Base-by-base conservation (phyloP, 805 yeast species). In the Danielozyma ontarioensis region DNA sequence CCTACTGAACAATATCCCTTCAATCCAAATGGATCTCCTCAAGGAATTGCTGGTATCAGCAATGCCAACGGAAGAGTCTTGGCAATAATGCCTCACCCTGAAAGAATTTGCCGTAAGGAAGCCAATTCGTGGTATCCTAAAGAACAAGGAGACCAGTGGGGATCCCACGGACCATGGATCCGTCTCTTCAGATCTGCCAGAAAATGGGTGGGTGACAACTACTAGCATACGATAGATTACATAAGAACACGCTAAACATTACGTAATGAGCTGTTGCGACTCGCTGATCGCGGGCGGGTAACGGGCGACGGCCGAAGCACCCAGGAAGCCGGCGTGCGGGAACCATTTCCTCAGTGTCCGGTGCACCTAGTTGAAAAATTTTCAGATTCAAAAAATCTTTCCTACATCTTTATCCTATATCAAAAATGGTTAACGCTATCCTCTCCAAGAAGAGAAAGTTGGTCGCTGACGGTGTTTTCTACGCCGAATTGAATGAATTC, bases 401-500 rank as follows among this genome's bases (percentile, higher is more conserved):
- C 22, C 10, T n/a, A n/a, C 22, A 19, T 34, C 35, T 32, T 30
- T 21, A 22, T 12, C 33, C 18, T 24, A 29, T 13, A 34, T 23
- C 29, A 27, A 53, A 32, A 50, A 53, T 53, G 58, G 53, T 55
- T 45, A 45, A 46, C 44, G 66, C 61, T 46, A 83, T 89, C 71
- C 62, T 66, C 54, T 90, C 97, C 65, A 86, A 87, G 78, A 90
- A 87, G 79, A 89, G 97, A 86, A 89, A 89, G 89, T 84, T 89
- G 68, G 97, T 93, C 69, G 96, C 96, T 74, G 98, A 93, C 81
- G 98, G 98, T 86, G 98, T 93, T 64, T 87, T 93, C 82, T 93
- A 83, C 95, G 98, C 98, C 73, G 98, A 93, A 79, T 78, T 93
- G 67, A 93, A 93, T 82, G 98, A 93, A 79, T 93, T 93, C 93